A percentile compares a stretch with the other conserved stretches of the same genome.
These are phyloP conservation scores for Debaryomycetaceae sp. DNA, from an alignment of 1,139 yeast genomes.

Conservation along the genomic window DNA sequence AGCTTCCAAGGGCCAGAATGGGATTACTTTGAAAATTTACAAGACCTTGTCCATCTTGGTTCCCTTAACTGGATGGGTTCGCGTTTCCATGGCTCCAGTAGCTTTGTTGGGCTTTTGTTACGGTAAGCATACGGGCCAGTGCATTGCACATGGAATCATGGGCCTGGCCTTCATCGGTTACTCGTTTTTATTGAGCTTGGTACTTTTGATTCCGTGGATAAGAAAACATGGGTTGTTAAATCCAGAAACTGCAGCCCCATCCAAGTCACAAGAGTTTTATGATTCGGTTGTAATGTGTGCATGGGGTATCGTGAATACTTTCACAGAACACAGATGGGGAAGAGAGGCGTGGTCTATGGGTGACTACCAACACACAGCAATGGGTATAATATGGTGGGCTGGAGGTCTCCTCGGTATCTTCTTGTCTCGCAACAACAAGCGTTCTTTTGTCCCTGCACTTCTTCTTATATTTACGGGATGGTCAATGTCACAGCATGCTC, in stretches of 20 bases:
- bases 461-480: slow-evolving; percentile 86
- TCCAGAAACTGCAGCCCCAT: slow-evolving; percentile 20
- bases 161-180: slow-evolving; percentile 82
- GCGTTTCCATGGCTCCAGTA: slow-evolving; percentile 76
- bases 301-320: slow-evolving; percentile 93
- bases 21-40: slow-evolving; percentile 30
- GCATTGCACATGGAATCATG: slow-evolving; percentile 96
- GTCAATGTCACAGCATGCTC: slow-evolving; percentile 90
- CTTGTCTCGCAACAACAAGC: slow-evolving; percentile 55
- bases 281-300: slow-evolving; percentile 76
- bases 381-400: slow-evolving; percentile 97
- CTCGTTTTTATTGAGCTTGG: slow-evolving; percentile 65
- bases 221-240: slow-evolving; percentile 34
- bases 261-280: slow-evolving; percentile 75
- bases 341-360: slow-evolving; percentile 83
- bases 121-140: slow-evolving; percentile 78
- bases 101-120: slow-evolving; percentile 80
- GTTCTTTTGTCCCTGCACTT: slow-evolving; percentile 78
- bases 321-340: slow-evolving; percentile 96
- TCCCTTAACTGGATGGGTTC: slow-evolving; percentile 61
- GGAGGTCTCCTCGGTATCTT: slow-evolving; percentile 85
- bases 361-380: slow-evolving; percentile 88
- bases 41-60: slow-evolving; percentile 43
- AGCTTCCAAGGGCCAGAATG: slow-evolving; percentile 15
- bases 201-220: slow-evolving; percentile 69